Percentiles rank a stretch among this genome's conserved stretches.
Evolutionary conservation across 345 rosid species (phyloP).

Genomic region (Eucalyptus pauciflora): DNA sequence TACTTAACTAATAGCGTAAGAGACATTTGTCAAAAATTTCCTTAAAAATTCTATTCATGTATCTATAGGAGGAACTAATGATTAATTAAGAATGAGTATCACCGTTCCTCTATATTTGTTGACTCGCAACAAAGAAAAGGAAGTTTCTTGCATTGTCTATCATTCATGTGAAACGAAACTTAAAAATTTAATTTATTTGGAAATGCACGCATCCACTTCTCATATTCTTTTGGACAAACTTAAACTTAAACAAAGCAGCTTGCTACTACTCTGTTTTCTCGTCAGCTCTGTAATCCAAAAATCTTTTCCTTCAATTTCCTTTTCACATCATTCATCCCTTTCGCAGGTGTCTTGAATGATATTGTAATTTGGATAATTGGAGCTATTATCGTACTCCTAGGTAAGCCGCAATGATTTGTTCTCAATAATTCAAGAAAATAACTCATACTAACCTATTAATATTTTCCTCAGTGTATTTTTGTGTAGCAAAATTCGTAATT

Average conservation of each 20-base stretch:
- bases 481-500: not conserved
- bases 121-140: not conserved
- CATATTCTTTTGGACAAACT: not conserved
- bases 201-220: not conserved
- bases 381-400: not conserved
- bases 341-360: not conserved
- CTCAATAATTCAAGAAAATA: not conserved
- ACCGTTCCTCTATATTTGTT: not conserved
- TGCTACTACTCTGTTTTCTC: not conserved
- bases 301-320: not conserved
- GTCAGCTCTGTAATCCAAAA: not conserved
- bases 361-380: not conserved
- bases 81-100: not conserved
- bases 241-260: not conserved
- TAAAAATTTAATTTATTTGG: not conserved
- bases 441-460: not conserved
- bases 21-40: not conserved
- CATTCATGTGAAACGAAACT: not conserved
- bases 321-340: not conserved
- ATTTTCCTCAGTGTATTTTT: not conserved
- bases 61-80: not conserved
- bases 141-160: not conserved
- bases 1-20: not conserved
- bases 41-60: not conserved
- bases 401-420: not conserved